phyloP scores from a whole-genome alignment of 345 rosid genomes.

The Melaleuca alternifolia region DNA sequence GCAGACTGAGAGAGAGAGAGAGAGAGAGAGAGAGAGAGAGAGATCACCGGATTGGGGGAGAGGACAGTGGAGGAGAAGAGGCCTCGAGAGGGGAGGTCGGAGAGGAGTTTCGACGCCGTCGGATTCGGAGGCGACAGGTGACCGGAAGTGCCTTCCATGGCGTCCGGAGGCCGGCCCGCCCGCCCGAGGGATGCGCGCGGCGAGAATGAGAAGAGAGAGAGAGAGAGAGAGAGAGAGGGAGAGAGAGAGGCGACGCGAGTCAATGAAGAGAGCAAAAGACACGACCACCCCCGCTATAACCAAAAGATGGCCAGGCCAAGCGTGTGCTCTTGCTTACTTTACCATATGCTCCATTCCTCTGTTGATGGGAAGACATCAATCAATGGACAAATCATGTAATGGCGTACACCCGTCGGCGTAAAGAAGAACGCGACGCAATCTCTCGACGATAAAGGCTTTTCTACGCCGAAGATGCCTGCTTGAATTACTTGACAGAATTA shows the following conservation, averaged over 20 bases:
- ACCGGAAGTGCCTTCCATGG: slow-evolving; percentile 54
- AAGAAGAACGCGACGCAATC: too few relatives aligned
- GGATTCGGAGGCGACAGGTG: slow-evolving; percentile 25
- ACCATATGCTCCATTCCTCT: too few relatives aligned
- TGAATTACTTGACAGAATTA: too few relatives aligned
- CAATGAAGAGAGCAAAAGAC: neutral
- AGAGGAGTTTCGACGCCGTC: slow-evolving; percentile 44
- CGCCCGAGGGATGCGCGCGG: neutral
- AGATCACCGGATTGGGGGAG: slow-evolving; percentile 61
- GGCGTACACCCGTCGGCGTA: too few relatives aligned
- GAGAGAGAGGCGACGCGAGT: neutral
- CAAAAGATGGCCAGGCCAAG: neutral
- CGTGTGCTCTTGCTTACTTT: too few relatives aligned
- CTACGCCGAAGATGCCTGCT: too few relatives aligned
- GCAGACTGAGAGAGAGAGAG: neutral
- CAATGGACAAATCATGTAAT: too few relatives aligned
- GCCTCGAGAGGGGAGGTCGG: slow-evolving; percentile 80
- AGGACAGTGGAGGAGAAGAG: slow-evolving; percentile 60
- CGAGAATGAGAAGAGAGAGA: neutral
- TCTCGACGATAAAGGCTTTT: too few relatives aligned
- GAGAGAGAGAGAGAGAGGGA: neutral
- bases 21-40: neutral
- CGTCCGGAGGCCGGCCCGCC: neutral
- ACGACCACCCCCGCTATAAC: neutral
- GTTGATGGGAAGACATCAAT: too few relatives aligned